Base-by-base conservation (phyloP, 2,329 filamentous ascomycete genomes). In the Fusarium sp. region DNA sequence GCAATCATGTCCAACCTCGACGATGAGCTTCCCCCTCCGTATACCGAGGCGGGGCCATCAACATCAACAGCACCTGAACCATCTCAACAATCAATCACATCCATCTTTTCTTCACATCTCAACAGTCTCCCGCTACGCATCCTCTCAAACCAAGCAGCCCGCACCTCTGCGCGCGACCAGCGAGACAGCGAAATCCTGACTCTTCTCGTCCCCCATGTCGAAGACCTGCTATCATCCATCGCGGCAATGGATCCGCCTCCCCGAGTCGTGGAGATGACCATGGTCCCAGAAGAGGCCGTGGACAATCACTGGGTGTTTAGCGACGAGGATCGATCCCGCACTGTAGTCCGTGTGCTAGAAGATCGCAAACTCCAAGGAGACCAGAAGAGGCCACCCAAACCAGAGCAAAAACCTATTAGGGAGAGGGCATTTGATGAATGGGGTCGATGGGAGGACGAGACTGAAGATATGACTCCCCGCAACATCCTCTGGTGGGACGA, bases 401-500 rank as follows among this genome's bases (percentile, higher is more conserved):
- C 20, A 16, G 35, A 29, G 10, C 57, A 9, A 7, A 53, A 64
- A 4, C 51, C 68, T 6, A 20, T 67, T 1, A 59, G 57, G 20
- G 61, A 49, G 10, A 71, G 62, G 31, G 81, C 81, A 4, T 87
- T 87, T 53, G 83, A 83, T 53, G 86, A 85, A 24, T 87, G 85
- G 85, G 85, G 85, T 1, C 79, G 85, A 22, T 87, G 82, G 76
- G 80, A 78, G 7, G 80, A 82, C 6, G 64, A 78, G 6, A 58
- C 44, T 1, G 70, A 65, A 1, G 20, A 56, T 5, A 64, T 67
- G 0, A 5, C 62, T 3, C 20, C 62, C 27, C 36, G 56, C 4
- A 67, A 67, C 9, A 49, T 71, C 4, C 81, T 84, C 65, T 89
- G 87, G 86, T 89, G 85, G 83, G 72, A 70, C 2, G 85, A 89